Base-by-base conservation (phyloP, 345 rosid genomes). In the Gossypium mustelinum region DNA sequence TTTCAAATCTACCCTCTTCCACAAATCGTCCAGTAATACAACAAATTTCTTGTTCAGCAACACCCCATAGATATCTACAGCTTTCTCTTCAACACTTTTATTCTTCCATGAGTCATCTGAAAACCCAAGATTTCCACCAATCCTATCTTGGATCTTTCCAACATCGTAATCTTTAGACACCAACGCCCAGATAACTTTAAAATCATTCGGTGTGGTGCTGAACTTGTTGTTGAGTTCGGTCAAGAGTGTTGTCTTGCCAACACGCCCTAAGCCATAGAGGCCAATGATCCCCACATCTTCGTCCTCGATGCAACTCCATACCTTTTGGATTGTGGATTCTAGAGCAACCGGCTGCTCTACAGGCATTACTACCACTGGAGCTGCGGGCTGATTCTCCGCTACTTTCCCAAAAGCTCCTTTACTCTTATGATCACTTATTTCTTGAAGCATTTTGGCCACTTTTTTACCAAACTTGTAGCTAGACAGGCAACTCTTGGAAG, bases 361-460 rank as follows among this genome's bases (percentile, higher is more conserved):
- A 13, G 54, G 54, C 16, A 13, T 50, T 11, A 50, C 16, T 50
- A 50, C 17, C 54, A 50, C 3, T 50, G 54, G 14, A 13, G 54
- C 54, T 48, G 11, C 16, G 17, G 13, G 52, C 4, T 0, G 0
- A 14, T 22, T 24, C n/a, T 24, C 70, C 0, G 77, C 81, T 65
- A 83, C 79, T 11, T 61, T 75, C 9, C 68, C 50, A 45, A 45
- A 34, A 34, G 41, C 41, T 34, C 41, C 41, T 34, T 34, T 34
- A 34, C 41, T 34, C 41, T 34, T 34, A 34, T 34, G 41, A 34
- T 34, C 41, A 34, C 41, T 34, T 34, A 34, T 34, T 34, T 34
- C 41, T 34, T 34, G 41, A 34, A 34, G 7, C 41, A 34, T 4
- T 34, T 34, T 34, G 41, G 7, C 7, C 41, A 34, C 7, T 34